A percentile compares a stretch with the other conserved stretches of the same genome.
Evolutionary conservation across 2,329 filamentous ascomycete genomes (phyloP).

Genomic region (Endoconidiophora polonica): DNA sequence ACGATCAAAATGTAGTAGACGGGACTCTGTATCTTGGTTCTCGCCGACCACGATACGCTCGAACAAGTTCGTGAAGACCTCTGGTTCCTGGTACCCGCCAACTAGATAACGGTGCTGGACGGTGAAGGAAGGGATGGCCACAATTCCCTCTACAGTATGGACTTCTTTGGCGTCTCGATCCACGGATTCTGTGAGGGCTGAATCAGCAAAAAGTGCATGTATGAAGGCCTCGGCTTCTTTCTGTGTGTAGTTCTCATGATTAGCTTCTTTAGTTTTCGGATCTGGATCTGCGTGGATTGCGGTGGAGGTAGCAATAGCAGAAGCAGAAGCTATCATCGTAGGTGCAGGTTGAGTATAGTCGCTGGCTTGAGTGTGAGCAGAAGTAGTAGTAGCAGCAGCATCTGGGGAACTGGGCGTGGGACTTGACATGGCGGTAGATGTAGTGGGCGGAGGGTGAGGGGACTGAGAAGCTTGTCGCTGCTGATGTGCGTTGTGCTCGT

Average conservation of each 20-base stretch:
- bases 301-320: too few relatives aligned
- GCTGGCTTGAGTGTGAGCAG: too few relatives aligned
- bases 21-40: background rate
- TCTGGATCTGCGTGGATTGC: too few relatives aligned
- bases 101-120: slow-evolving; percentile 52
- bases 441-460: too few relatives aligned
- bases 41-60: slow-evolving; percentile 29
- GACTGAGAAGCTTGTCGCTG: too few relatives aligned
- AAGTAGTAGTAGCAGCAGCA: too few relatives aligned
- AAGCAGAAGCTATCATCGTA: too few relatives aligned
- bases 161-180: slow-evolving; percentile 20
- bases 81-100: slow-evolving; percentile 52
- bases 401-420: too few relatives aligned
- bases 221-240: slow-evolving; percentile 15
- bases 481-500: too few relatives aligned
- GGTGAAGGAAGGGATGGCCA: slow-evolving; percentile 57
- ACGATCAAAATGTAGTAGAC: background rate
- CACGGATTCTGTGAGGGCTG: slow-evolving; percentile 17
- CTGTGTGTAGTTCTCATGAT: background rate
- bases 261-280: background rate
- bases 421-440: too few relatives aligned
- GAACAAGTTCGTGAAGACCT: slow-evolving; percentile 51
- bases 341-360: too few relatives aligned
- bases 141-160: slow-evolving; percentile 25
- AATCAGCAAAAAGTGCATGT: slow-evolving; percentile 18